These are phyloP conservation scores for Chrysoporthe austroafricana DNA, from an alignment of 2,329 filamentous ascomycete genomes.

Conservation along the genomic window DNA sequence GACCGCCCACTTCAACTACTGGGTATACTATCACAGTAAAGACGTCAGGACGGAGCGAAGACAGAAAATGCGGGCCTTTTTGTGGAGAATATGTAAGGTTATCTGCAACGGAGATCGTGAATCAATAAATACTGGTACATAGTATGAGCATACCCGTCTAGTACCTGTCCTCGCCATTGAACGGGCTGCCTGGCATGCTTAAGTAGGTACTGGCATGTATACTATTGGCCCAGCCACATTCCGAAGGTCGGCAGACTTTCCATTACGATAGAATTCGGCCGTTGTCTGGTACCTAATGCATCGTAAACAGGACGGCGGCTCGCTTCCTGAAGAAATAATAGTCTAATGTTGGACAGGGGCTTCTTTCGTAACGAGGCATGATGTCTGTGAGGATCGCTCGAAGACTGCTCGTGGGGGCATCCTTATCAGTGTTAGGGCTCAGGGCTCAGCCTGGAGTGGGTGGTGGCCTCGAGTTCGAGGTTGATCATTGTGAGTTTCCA, in stretches of 20 bases:
- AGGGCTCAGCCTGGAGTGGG: not conserved
- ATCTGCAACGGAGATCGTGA: constrained; percentile 14
- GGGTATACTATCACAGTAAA: not conserved
- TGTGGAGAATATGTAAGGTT: constrained; percentile 20
- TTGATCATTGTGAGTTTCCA: constrained; percentile 2
- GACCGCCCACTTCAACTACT: not conserved
- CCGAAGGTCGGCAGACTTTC: constrained; percentile 4
- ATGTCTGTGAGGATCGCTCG: not conserved
- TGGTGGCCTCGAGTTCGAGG: not conserved
- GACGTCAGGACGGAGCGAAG: constrained; percentile 4
- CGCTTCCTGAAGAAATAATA: not conserved
- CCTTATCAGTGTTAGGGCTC: not conserved
- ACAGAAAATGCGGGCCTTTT: constrained; percentile 5
- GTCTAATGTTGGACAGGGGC: not conserved
- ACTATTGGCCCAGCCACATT: not conserved
- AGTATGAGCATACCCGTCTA: not conserved
- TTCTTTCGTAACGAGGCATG: too few species aligned
- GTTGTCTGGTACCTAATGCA: not conserved
- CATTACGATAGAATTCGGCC: constrained; percentile 4
- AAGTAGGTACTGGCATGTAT: not conserved
- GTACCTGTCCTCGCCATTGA: not conserved
- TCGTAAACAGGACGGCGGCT: too few species aligned
- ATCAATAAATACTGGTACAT: not conserved
- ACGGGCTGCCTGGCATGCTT: not conserved
- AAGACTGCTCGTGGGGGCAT: not conserved